These are phyloP conservation scores for Fragilariopsis cylindrus DNA, from an alignment of 108 stramenopile species.

Conservation along the genomic window DNA sequence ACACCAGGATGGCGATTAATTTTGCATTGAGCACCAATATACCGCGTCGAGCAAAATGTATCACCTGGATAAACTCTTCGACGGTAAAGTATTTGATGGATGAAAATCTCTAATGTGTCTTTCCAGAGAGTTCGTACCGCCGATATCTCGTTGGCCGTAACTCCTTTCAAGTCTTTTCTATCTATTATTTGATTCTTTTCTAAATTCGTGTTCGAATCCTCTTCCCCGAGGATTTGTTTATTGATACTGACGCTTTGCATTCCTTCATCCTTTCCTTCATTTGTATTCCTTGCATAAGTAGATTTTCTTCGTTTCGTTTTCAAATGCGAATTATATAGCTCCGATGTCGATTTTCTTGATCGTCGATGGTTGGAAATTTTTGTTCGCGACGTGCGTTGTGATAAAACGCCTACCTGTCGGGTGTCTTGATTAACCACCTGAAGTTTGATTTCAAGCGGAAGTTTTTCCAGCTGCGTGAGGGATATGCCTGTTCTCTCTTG, in stretches of 20 bases:
- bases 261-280: background rate
- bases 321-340: background rate
- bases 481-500: slow-evolving; percentile 41
- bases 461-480: slow-evolving; percentile 54
- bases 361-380: background rate
- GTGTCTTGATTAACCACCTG: slow-evolving; percentile 68
- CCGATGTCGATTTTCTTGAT: background rate
- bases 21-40: slow-evolving; percentile 40
- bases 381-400: slow-evolving; percentile 11
- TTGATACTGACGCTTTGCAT: background rate
- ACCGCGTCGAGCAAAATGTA: slow-evolving; percentile 34
- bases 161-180: background rate
- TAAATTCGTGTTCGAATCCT: background rate
- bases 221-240: background rate
- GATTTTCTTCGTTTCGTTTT: background rate
- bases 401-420: slow-evolving; percentile 22
- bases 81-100: slow-evolving; percentile 42
- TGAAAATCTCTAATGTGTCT: slow-evolving; percentile 32
- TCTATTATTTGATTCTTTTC: background rate
- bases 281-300: background rate
- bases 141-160: too few relatives aligned
- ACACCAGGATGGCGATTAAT: slow-evolving; percentile 51
- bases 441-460: slow-evolving; percentile 74
- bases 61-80: slow-evolving; percentile 53
- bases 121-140: slow-evolving; percentile 21